Conservation (phyloP, 2,329 filamentous ascomycete genomes). For the Dactylellina leptospora region DNA sequence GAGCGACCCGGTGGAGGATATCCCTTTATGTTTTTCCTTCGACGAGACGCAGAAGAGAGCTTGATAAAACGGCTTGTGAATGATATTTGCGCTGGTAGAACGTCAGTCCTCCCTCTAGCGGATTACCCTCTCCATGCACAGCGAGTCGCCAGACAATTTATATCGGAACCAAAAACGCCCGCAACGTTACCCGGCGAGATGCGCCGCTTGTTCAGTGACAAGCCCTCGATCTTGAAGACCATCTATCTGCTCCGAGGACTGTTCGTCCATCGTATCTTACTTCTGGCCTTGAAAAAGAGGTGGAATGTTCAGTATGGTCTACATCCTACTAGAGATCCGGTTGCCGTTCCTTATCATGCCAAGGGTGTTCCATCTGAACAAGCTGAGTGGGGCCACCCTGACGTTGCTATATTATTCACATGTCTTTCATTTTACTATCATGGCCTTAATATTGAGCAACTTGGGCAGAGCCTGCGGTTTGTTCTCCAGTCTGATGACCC, state of each 20-base stretch:
- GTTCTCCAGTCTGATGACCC: slow-evolving; percentile 69
- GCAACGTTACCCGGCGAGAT: slow-evolving; percentile 54
- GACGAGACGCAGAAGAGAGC: slow-evolving; percentile 63
- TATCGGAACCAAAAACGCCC: slow-evolving; percentile 57
- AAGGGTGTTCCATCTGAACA: slow-evolving; percentile 72
- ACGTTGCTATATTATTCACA: slow-evolving; percentile 73
- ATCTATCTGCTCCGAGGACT: slow-evolving; percentile 72
- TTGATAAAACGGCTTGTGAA: slow-evolving; percentile 61
- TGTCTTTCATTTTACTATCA: slow-evolving; percentile 74
- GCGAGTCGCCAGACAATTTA: slow-evolving; percentile 58
- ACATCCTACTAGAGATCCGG: slow-evolving; percentile 66
- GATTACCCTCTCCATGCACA: slow-evolving; percentile 57
- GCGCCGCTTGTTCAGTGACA: slow-evolving; percentile 58
- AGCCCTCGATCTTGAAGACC: slow-evolving; percentile 41
- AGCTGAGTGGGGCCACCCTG: slow-evolving; percentile 74
- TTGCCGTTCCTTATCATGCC: slow-evolving; percentile 73
- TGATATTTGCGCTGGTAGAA: slow-evolving; percentile 61
- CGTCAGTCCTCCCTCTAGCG: slow-evolving; percentile 57
- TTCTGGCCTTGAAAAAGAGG: slow-evolving; percentile 69
- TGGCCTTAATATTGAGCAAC: slow-evolving; percentile 65
- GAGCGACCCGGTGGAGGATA: slow-evolving; percentile 62
- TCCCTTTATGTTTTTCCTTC: slow-evolving; percentile 68
- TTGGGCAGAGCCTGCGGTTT: slow-evolving; percentile 64
- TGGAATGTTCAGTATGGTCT: slow-evolving; percentile 75
- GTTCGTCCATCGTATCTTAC: slow-evolving; percentile 69